phyloP scores from a whole-genome alignment of 2,329 filamentous ascomycete species.

The Xylariaceae sp. region DNA sequence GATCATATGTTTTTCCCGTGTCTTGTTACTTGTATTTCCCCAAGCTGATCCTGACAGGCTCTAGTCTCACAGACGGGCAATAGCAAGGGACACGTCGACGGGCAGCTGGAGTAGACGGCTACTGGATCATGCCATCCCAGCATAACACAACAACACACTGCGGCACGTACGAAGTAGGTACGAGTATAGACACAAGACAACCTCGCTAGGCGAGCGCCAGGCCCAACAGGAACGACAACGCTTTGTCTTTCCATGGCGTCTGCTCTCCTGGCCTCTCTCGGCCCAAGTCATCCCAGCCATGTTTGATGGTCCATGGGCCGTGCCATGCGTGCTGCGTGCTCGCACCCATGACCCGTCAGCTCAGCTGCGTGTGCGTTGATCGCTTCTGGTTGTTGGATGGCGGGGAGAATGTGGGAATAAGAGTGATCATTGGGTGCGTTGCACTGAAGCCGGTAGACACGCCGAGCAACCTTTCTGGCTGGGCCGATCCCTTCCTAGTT shows the following conservation, averaged over 20 bases:
- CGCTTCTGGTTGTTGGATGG: constrained; percentile 8
- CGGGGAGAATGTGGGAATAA: background rate
- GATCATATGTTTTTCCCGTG: constrained; percentile 15
- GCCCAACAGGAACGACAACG: background rate
- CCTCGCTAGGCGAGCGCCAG: background rate
- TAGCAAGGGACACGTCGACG: constrained; percentile 15
- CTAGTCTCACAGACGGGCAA: constrained; percentile 15
- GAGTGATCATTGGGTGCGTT: constrained; percentile 16
- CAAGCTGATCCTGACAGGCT: constrained; percentile 7
- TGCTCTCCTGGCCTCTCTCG: background rate
- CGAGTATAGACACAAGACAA: no score
- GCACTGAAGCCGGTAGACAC: constrained; percentile 20
- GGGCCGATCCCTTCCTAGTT: constrained; percentile 15
- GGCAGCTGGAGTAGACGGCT: constrained; percentile 12
- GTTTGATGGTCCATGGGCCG: background rate
- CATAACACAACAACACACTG: constrained; percentile 15
- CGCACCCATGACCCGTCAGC: constrained; percentile 8
- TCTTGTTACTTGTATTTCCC: constrained; percentile 10
- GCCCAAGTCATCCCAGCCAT: background rate
- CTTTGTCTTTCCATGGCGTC: no score
- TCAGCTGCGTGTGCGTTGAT: constrained; percentile 17
- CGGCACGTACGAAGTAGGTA: constrained; percentile 7
- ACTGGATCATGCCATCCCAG: constrained; percentile 17
- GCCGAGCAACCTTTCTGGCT: constrained; percentile 12
- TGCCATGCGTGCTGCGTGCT: background rate